Base-by-base conservation (phyloP, 2,329 filamentous ascomycete species). In the Bisporella sp. region DNA sequence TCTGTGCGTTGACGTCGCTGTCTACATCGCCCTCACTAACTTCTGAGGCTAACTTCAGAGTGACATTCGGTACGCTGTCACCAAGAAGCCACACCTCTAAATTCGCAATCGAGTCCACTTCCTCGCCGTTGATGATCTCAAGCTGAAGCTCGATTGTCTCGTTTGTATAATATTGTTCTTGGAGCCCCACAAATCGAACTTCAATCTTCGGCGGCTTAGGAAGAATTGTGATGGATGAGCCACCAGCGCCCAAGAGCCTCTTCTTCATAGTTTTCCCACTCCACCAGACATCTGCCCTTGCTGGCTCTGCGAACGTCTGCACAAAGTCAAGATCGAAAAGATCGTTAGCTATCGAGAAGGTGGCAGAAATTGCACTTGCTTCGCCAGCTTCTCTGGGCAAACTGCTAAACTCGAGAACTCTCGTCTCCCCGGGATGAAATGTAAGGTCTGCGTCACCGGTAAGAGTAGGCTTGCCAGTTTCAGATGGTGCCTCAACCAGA, bases 191-290 rank as follows among this genome's bases (percentile, higher is more conserved):
- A 7, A 89, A 70, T 30, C 72, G 77, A 43, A 99, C 80, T 59
- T 89, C 83, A 72, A 99, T 82, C 68, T 96, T 97, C 0, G 93
- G 93, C 31, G 92, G 93, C 57, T 95, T 87, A 1, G 93, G 92
- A 48, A 90, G 75, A 29, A 99, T 82, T 50, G 81, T 84, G 50
- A 95, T 78, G 2, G 72, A 71, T 33, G 78, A 73, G 6, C 78
- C 69, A 44, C 77, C 72, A 8, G 68, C 57, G 6, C 80, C 73
- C 31, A 74, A 68, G 21, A 79, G 65, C 31, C 69, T 72, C 52
- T 74, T 74, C 47, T 68, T 73, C 0, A 66, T 64, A 11, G 69
- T 67, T 3, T 67, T 66, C 5, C 69, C 65, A 2, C 72, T 66
- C 62, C 76, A 77, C 80, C 81, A 84, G 1, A 74, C 64, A 39